phyloP scores from a whole-genome alignment of 768 basidiomycete genomes.

The Boletus tomentosulus region DNA sequence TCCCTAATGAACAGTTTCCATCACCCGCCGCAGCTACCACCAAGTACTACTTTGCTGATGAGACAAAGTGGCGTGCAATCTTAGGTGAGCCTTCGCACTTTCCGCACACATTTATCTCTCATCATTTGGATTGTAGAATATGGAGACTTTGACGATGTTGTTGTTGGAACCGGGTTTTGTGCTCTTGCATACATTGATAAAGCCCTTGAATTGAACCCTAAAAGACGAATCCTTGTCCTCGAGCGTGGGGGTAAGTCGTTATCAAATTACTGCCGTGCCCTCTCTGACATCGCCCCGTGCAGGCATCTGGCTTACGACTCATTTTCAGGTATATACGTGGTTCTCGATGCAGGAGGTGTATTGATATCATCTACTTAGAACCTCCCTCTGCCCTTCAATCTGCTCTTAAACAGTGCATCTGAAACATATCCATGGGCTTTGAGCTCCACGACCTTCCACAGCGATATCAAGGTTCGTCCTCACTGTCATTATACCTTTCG shows the following conservation, averaged over 20 bases:
- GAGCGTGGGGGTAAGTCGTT: constrained; percentile 10
- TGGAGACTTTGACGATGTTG: constrained; percentile 9
- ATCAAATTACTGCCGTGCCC: neutral
- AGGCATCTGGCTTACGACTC: constrained; percentile 10
- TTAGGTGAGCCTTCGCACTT: neutral
- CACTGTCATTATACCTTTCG: neutral
- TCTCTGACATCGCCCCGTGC: neutral
- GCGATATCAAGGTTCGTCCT: constrained; percentile 3
- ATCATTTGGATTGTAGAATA: neutral
- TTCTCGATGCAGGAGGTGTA: neutral
- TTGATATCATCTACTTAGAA: neutral
- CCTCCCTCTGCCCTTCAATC: constrained; percentile 5
- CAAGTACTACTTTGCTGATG: constrained; percentile 7
- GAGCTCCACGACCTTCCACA: neutral
- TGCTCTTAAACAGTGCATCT: neutral
- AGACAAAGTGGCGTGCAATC: constrained; percentile 2
- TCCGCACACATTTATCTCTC: neutral
- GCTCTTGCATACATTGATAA: constrained; percentile 17
- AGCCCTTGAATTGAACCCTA: constrained; percentile 12
- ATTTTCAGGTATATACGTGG: constrained; percentile 3
- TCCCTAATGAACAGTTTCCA: neutral
- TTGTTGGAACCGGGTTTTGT: constrained; percentile 10
- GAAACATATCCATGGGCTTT: constrained; percentile 8
- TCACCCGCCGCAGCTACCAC: constrained; percentile 1
- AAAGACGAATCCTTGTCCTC: constrained; percentile 14